Evolutionary conservation across 805 yeast genomes (phyloP), one percentile per base, ranked within the genome.

Genomic region (Lipomyces japonicus): DNA sequence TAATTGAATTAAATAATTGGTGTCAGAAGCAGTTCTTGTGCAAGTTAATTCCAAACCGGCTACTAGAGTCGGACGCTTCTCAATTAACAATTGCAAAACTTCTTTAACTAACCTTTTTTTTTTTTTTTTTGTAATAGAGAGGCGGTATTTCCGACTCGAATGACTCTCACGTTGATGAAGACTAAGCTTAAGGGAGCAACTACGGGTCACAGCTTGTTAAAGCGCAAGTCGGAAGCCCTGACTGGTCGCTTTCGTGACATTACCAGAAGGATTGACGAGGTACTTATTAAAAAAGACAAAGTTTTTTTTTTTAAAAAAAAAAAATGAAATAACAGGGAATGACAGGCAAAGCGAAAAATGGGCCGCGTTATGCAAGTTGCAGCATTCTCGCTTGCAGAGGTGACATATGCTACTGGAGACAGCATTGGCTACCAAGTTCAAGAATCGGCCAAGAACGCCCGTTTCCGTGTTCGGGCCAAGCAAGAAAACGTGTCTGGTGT

Each of bases 311-410:
- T 39, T 48, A 39, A 9, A 10, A 50, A 3, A 21, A 10, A 19
- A 21, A n/a, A 40, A 14, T 10, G 19, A 39, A 42, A 9, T 37
- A 22, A 19, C 23, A n/a, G n/a, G n/a, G n/a, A n/a, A n/a, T 10
- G 6, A 14, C 22, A 68, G 66, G 83, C 97, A 39, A 91, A 91
- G 72, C 80, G 91, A 62, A 93, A 91, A 74, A 91, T 93, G 97
- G 98, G 97, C 44, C 77, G 91, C 58, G 96, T 91, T 39, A 91
- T 91, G 97, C 97, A 93, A 68, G 86, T 95, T 0, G 98, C 98
- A 1, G 95, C 97, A 1, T 91, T 91, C 68, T 90, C 97, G 5
- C 76, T 91, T 62, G 97, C 97, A 2, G 98, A 91, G 68, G 97
- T 91, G 41, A 84, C 93, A 40, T 93, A 93, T 65, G 98, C 98